Conservation (phyloP, 345 rosid species). For the Turritis glabra region DNA sequence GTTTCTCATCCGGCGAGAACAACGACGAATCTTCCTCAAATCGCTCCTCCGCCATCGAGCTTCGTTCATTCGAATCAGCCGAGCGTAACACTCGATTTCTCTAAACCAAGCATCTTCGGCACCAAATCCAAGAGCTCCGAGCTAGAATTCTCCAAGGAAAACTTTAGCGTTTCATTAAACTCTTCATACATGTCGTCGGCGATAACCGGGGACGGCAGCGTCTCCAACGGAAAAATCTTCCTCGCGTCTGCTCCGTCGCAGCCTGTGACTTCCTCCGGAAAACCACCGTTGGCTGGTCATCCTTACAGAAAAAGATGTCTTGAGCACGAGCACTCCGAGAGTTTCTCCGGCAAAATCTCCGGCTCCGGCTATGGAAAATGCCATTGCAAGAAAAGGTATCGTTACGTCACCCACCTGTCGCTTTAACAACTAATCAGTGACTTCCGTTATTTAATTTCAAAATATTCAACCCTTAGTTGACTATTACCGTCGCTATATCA, state of each 20-base stretch:
- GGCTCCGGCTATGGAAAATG: slow-evolving; percentile 70
- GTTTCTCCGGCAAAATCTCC: slow-evolving; percentile 58
- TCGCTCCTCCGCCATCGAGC: slow-evolving; percentile 38
- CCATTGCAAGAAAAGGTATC: slow-evolving; percentile 89
- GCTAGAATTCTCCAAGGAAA: slow-evolving; percentile 68
- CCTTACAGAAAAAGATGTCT: slow-evolving; percentile 68
- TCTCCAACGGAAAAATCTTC: slow-evolving; percentile 78
- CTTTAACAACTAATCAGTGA: slow-evolving; percentile 30
- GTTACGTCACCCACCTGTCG: slow-evolving; percentile 19
- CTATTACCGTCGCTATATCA: background rate
- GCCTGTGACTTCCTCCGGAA: slow-evolving; percentile 53
- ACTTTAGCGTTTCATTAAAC: slow-evolving; percentile 74
- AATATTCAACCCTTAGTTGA: slow-evolving; percentile 23
- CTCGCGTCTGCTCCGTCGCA: slow-evolving; percentile 49
- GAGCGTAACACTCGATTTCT: slow-evolving; percentile 76
- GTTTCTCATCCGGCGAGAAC: slow-evolving; percentile 2
- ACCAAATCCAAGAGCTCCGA: slow-evolving; percentile 51
- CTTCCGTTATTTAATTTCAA: slow-evolving; percentile 14
- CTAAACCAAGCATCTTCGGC: slow-evolving; percentile 56
- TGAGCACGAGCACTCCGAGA: slow-evolving; percentile 64
- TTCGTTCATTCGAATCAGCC: slow-evolving; percentile 58
- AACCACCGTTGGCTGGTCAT: slow-evolving; percentile 67
- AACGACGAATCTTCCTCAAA: slow-evolving; percentile 20
- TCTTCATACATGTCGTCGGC: slow-evolving; percentile 88
- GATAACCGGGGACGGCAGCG: slow-evolving; percentile 92